A percentile compares a stretch with the other conserved stretches of the same genome.
phyloP scores from a whole-genome alignment of 371 early-diverging fungal genomes.

The Catenaria anguillulae region DNA sequence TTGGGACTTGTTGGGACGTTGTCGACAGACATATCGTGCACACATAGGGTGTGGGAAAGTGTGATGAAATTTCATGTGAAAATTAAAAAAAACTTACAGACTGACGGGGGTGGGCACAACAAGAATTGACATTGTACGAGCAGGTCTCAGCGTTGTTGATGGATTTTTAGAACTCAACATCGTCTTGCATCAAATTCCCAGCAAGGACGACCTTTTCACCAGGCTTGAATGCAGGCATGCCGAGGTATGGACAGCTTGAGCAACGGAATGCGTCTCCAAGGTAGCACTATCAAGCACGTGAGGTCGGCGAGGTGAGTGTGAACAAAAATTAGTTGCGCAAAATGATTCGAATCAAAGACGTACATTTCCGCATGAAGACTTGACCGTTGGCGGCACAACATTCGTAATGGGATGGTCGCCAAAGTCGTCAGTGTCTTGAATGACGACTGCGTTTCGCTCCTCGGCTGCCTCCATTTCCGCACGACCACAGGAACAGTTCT shows the following conservation, averaged over 20 bases:
- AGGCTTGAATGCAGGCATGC: slow-evolving; percentile 96
- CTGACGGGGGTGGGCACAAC: no score
- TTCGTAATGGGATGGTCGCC: slow-evolving; percentile 17
- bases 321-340: no score
- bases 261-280: slow-evolving; percentile 99
- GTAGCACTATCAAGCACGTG: slow-evolving; percentile 67
- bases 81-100: no score
- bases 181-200: slow-evolving; percentile 45
- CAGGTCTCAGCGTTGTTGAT: no score
- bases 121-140: no score
- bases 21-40: no score
- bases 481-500: slow-evolving; percentile 90
- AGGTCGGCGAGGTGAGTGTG: no score
- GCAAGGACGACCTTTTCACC: slow-evolving; percentile 74
- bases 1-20: no score
- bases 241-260: slow-evolving; percentile 90
- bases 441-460: neutral
- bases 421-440: slow-evolving; percentile 19
- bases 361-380: slow-evolving; percentile 55
- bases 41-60: no score
- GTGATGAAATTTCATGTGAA: no score
- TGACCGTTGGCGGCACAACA: slow-evolving; percentile 12
- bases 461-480: slow-evolving; percentile 60
- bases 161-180: slow-evolving; percentile 25
- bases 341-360: slow-evolving; percentile 20